These are phyloP conservation scores for Patellifolia procumbens DNA, from an alignment of 179 eudicot species.

Conservation along the genomic window DNA sequence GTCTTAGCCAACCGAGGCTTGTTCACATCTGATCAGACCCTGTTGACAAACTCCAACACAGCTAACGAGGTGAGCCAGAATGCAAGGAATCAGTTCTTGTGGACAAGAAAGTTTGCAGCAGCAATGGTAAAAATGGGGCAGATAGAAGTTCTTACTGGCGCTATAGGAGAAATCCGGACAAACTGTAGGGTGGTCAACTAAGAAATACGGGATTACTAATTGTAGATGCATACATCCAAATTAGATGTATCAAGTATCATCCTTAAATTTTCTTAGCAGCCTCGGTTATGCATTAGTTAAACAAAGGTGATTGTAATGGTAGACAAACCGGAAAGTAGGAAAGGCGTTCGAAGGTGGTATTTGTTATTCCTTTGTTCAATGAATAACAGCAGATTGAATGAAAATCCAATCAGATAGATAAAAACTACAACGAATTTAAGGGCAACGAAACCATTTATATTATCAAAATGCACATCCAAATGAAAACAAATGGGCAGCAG, in stretches of 20 bases:
- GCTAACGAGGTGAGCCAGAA: constrained; percentile 44
- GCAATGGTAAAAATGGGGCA: constrained; percentile 87
- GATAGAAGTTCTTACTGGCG: constrained; percentile 56
- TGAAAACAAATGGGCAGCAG: constrained; percentile 5
- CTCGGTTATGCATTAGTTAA: neutral
- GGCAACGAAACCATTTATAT: constrained; percentile 12
- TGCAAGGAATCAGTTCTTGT: constrained; percentile 34
- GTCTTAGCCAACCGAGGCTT: constrained; percentile 53
- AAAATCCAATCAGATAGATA: neutral
- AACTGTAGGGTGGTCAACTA: constrained; percentile 63
- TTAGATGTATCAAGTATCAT: neutral
- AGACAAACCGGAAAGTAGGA: neutral
- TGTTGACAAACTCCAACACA: constrained; percentile 38
- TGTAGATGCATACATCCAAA: constrained; percentile 1
- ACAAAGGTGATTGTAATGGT: neutral
- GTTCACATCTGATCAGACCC: constrained; percentile 71
- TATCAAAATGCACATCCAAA: neutral
- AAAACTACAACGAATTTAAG: neutral
- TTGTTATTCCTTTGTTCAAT: neutral
- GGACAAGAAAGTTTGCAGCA: constrained; percentile 53
- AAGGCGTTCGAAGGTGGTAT: neutral
- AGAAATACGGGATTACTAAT: neutral
- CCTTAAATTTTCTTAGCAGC: neutral
- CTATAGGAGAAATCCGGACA: constrained; percentile 53
- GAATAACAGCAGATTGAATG: neutral